Evolutionary conservation across 306 rosid genomes (phyloP).

Genomic region (Sphenostylis stenocarpa): DNA sequence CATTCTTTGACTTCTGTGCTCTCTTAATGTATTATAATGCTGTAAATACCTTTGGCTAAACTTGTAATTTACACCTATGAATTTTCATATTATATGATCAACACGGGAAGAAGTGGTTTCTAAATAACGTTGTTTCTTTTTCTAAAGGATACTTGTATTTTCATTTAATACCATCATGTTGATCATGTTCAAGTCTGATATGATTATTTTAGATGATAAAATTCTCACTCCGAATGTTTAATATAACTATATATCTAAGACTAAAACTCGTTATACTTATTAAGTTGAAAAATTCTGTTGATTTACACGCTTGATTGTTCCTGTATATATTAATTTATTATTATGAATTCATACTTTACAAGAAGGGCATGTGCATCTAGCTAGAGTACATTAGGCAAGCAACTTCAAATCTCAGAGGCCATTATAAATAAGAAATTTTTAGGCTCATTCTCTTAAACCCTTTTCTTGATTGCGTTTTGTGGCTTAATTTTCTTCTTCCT

Average conservation of each 20-base stretch:
- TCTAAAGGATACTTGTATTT: too few relatives aligned
- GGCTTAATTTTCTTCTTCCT: slow-evolving; percentile 12
- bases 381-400: slow-evolving; percentile 41
- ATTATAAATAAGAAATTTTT: slow-evolving; percentile 53
- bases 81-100: background rate
- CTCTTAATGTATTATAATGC: slow-evolving; percentile 14
- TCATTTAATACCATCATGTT: too few relatives aligned
- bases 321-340: background rate
- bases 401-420: slow-evolving; percentile 27
- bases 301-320: too few relatives aligned
- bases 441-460: slow-evolving; percentile 36
- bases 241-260: too few relatives aligned
- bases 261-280: too few relatives aligned
- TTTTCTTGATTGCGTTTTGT: slow-evolving; percentile 21
- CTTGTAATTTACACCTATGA: slow-evolving; percentile 32
- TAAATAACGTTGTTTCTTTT: slow-evolving; percentile 7
- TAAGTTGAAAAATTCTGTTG: too few relatives aligned
- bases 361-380: slow-evolving; percentile 52
- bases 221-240: too few relatives aligned
- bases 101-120: slow-evolving; percentile 14
- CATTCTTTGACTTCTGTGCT: slow-evolving; percentile 30
- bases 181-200: too few relatives aligned
- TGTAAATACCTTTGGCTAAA: background rate
- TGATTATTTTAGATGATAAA: too few relatives aligned
- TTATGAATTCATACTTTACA: slow-evolving; percentile 35